Evolutionary conservation across 2,329 filamentous ascomycete genomes (phyloP).

Genomic region (Cladophialophora immunda): DNA sequence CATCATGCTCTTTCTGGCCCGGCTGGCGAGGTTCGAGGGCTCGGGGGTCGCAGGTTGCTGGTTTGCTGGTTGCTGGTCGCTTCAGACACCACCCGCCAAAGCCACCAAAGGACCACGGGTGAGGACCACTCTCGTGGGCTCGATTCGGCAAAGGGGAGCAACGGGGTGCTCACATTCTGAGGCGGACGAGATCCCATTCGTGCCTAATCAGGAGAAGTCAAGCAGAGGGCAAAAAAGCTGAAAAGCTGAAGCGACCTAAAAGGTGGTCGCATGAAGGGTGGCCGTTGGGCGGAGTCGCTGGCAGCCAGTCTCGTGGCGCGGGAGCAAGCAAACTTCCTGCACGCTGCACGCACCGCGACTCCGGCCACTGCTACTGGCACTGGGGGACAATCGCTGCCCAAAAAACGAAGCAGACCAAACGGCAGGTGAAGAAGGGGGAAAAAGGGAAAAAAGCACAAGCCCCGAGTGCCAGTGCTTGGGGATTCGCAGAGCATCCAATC

Average conservation of each 20-base stretch:
- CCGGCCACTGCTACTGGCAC: constrained; percentile 22
- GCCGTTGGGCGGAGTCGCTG: constrained; percentile 29
- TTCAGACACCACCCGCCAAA: not conserved
- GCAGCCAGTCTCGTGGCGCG: constrained; percentile 33
- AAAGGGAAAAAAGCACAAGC: not conserved
- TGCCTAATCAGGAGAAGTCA: constrained; percentile 11
- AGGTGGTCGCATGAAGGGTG: constrained; percentile 35
- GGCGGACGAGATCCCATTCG: constrained; percentile 9
- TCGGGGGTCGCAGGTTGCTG: not conserved
- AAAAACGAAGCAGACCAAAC: constrained; percentile 23
- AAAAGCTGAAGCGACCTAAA: constrained; percentile 32
- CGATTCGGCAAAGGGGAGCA: not conserved
- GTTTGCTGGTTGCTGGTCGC: not conserved
- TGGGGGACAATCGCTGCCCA: constrained; percentile 29
- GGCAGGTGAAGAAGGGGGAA: not conserved
- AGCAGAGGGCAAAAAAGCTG: constrained; percentile 17
- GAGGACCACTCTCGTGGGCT: not conserved
- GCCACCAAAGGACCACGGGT: not conserved
- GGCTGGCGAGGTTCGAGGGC: not conserved
- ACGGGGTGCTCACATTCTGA: not conserved
- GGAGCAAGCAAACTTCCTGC: constrained; percentile 29
- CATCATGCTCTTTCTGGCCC: constrained; percentile 2
- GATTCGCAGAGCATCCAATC: constrained; percentile 34
- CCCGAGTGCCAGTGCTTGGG: constrained; percentile 8
- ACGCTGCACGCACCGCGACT: constrained; percentile 16